Evolutionary conservation across 306 rosid species (phyloP).

Genomic region (barrel medic (Medicago truncatula)): DNA sequence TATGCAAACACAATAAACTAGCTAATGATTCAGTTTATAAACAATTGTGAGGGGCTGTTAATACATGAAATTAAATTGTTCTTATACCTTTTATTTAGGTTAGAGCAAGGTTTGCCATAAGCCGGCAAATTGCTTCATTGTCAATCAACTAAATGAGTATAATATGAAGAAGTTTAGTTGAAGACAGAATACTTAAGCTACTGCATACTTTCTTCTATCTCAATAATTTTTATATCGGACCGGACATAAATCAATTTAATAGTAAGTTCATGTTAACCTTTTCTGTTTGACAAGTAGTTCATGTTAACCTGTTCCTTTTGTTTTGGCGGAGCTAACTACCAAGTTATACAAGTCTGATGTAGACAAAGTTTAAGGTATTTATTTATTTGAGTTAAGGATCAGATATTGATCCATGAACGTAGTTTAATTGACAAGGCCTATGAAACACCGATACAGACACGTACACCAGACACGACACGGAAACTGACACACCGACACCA

Average conservation of each 20-base stretch:
- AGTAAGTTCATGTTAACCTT: background rate
- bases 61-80: conserved; percentile 9
- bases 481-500: too few relatives aligned
- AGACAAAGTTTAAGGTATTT: background rate
- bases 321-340: background rate
- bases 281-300: background rate
- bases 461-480: too few relatives aligned
- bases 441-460: too few relatives aligned
- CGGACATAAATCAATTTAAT: background rate
- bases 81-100: background rate
- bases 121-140: background rate
- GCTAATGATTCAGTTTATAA: background rate
- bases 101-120: background rate
- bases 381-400: background rate
- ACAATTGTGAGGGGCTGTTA: background rate
- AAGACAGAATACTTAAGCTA: background rate
- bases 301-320: background rate
- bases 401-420: too few relatives aligned
- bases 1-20: too few relatives aligned
- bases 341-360: background rate
- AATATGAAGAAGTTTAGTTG: background rate
- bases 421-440: too few relatives aligned
- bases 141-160: background rate
- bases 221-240: background rate
- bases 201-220: background rate